These are phyloP conservation scores for Amanita inopinata DNA, from an alignment of 768 basidiomycete genomes.

Conservation along the genomic window DNA sequence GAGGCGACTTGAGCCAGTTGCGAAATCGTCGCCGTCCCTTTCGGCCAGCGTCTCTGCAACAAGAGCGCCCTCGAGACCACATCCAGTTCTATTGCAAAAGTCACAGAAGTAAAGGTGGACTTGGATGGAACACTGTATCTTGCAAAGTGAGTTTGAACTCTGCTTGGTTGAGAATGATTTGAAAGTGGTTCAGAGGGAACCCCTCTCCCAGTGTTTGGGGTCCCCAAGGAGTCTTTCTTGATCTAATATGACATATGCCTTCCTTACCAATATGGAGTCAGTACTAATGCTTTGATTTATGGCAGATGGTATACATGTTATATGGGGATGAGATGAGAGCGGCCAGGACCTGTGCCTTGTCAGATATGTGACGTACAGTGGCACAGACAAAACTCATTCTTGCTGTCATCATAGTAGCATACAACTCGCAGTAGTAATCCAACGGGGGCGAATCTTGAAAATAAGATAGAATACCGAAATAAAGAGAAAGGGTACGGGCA, in stretches of 20 bases:
- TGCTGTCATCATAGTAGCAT: too few relatives aligned
- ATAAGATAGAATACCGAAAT: constrained; percentile 2
- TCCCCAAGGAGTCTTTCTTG: constrained; percentile 63
- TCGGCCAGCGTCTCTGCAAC: not conserved
- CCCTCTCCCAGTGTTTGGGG: constrained; percentile 32
- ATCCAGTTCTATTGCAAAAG: not conserved
- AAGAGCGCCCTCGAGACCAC: not conserved
- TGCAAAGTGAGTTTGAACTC: too few relatives aligned
- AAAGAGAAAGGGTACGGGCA: too few relatives aligned
- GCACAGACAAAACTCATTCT: too few relatives aligned
- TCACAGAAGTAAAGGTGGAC: not conserved
- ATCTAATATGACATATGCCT: constrained; percentile 73
- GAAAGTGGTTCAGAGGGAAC: constrained; percentile 69
- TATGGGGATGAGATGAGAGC: not conserved
- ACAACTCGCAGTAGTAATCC: too few relatives aligned
- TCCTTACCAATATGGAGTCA: not conserved
- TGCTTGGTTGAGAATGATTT: constrained; percentile 59
- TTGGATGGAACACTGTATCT: too few relatives aligned
- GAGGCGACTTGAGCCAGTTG: constrained; percentile 9
- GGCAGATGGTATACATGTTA: not conserved
- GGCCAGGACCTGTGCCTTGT: too few relatives aligned
- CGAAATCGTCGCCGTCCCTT: not conserved
- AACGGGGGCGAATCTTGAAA: too few relatives aligned
- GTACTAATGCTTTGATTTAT: not conserved
- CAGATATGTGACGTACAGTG: too few relatives aligned